phyloP scores from a whole-genome alignment of 306 rosid genomes.

The Arachis hypogaea region DNA sequence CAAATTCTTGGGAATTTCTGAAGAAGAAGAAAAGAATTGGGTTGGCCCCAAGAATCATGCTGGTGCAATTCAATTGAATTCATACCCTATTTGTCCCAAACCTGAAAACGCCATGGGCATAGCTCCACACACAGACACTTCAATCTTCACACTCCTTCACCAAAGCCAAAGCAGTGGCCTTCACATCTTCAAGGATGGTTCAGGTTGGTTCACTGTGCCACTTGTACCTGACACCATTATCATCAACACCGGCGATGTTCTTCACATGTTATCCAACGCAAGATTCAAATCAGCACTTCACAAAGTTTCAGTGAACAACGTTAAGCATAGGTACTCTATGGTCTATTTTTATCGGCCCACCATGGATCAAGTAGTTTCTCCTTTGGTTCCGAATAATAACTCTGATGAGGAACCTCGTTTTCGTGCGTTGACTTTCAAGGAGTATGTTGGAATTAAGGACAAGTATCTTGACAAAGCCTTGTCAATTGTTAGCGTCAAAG shows the following conservation, averaged over 20 bases:
- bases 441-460: conserved; percentile 54
- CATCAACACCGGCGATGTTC: conserved; percentile 63
- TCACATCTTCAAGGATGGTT: conserved; percentile 56
- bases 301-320: conserved; percentile 55
- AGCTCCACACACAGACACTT: conserved; percentile 84
- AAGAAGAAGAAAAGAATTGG: conserved; percentile 48
- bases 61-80: conserved; percentile 63
- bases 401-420: conserved; percentile 42
- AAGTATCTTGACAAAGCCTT: conserved; percentile 50
- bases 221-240: conserved; percentile 50
- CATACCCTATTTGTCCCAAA: conserved; percentile 70
- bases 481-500: conserved; percentile 38
- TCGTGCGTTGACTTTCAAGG: conserved; percentile 56
- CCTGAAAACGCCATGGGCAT: conserved; percentile 73
- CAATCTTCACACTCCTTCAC: conserved; percentile 65
- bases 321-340: conserved; percentile 48
- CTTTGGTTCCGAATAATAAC: conserved; percentile 15
- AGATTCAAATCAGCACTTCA: conserved; percentile 55
- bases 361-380: conserved; percentile 47
- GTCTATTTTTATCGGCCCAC: conserved; percentile 71
- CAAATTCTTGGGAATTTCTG: conserved; percentile 38
- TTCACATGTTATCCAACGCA: conserved; percentile 64
- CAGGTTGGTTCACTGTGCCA: conserved; percentile 61
- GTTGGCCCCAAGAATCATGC: conserved; percentile 19
- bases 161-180: conserved; percentile 62